phyloP scores from a whole-genome alignment of 2,329 filamentous ascomycete genomes.

The Furcasterigmium furcatum region DNA sequence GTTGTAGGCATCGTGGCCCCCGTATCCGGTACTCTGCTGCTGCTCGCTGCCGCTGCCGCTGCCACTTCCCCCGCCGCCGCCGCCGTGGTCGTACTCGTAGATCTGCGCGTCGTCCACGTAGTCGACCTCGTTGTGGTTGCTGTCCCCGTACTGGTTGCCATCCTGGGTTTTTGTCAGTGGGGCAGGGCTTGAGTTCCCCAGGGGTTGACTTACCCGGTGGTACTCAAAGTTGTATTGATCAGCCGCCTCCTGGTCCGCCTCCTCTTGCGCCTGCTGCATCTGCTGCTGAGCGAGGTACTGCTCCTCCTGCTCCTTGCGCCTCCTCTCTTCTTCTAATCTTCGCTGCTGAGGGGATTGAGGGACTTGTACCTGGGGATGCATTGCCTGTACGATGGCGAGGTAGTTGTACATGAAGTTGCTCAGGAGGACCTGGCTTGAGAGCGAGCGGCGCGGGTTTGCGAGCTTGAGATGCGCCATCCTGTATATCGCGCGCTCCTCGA shows the following conservation, averaged over 20 bases:
- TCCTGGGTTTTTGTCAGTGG: slow-evolving; percentile 26
- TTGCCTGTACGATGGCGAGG: slow-evolving; percentile 95
- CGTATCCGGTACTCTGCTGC: no score
- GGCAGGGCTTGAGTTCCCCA: neutral
- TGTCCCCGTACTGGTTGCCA: slow-evolving; percentile 40
- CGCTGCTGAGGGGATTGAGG: slow-evolving; percentile 78
- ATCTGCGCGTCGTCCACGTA: slow-evolving; percentile 51
- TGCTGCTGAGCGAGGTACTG: slow-evolving; percentile 44
- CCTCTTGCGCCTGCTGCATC: slow-evolving; percentile 34
- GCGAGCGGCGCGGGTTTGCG: slow-evolving; percentile 87
- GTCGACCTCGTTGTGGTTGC: slow-evolving; percentile 38
- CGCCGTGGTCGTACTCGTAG: slow-evolving; percentile 48
- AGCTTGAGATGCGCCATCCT: slow-evolving; percentile 98
- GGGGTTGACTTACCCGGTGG: slow-evolving; percentile 39
- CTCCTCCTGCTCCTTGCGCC: slow-evolving; percentile 46
- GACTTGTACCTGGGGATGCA: slow-evolving; percentile 94
- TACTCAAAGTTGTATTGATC: slow-evolving; percentile 53
- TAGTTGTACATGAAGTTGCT: slow-evolving; percentile 99
- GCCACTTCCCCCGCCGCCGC: slow-evolving; percentile 4
- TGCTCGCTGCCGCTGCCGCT: neutral
- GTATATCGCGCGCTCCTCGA: slow-evolving; percentile 96
- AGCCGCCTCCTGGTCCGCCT: slow-evolving; percentile 38
- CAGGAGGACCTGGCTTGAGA: slow-evolving; percentile 91
- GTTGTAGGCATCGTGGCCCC: no score
- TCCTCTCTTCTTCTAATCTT: slow-evolving; percentile 52